phyloP scores from a whole-genome alignment of 2,329 filamentous ascomycete species.

The Basipetospora chlamydospora region DNA sequence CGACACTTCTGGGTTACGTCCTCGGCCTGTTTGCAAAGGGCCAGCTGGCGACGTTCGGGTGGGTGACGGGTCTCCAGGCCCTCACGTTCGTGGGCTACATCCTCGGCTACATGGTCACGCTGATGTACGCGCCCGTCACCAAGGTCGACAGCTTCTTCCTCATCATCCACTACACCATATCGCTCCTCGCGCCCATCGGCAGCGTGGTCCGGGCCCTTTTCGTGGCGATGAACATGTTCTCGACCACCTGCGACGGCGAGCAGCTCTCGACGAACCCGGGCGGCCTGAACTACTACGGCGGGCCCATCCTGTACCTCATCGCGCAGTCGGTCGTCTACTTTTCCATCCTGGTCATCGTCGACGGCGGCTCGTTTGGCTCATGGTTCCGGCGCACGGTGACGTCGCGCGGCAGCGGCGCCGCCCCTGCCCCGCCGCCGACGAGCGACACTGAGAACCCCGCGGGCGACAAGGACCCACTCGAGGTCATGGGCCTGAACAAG shows the following conservation, averaged over 20 bases:
- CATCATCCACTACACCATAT: slow-evolving; percentile 62
- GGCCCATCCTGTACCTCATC: slow-evolving; percentile 70
- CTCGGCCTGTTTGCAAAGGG: slow-evolving; percentile 67
- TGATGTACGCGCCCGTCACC: slow-evolving; percentile 60
- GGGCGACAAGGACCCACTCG: slow-evolving; percentile 53
- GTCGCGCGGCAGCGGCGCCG: slow-evolving; percentile 14
- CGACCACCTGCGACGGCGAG: slow-evolving; percentile 55
- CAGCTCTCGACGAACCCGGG: slow-evolving; percentile 54
- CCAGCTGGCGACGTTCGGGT: slow-evolving; percentile 73
- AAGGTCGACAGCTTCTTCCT: slow-evolving; percentile 53
- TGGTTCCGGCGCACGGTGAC: slow-evolving; percentile 30
- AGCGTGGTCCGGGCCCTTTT: slow-evolving; percentile 64
- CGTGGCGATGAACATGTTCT: slow-evolving; percentile 70
- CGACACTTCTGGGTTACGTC: slow-evolving; percentile 63
- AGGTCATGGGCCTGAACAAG: slow-evolving; percentile 70
- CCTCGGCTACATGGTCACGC: slow-evolving; percentile 53
- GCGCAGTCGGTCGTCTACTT: slow-evolving; percentile 61
- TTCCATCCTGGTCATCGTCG: slow-evolving; percentile 60
- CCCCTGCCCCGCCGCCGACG: not conserved
- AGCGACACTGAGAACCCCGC: slow-evolving; percentile 44
- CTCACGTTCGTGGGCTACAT: slow-evolving; percentile 58
- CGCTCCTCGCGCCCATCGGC: slow-evolving; percentile 59
- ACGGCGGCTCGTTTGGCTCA: slow-evolving; percentile 55
- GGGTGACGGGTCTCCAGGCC: slow-evolving; percentile 64
- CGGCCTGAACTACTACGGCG: slow-evolving; percentile 61